Evolutionary conservation across 2,329 filamentous ascomycete species (phyloP).

Genomic region (Fusarium sp.): DNA sequence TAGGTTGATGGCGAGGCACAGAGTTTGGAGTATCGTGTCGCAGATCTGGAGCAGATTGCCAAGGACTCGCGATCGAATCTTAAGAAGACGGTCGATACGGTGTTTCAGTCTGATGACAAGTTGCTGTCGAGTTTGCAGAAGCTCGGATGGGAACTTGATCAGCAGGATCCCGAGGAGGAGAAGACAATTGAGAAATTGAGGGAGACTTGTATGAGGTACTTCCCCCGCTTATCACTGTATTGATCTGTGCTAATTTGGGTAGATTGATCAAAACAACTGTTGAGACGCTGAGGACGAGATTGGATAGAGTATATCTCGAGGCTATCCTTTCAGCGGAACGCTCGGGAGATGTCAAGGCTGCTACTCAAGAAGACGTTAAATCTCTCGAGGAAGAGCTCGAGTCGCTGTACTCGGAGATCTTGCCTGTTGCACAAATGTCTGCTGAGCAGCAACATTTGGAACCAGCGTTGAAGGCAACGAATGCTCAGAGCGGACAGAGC

Average conservation of each 20-base stretch:
- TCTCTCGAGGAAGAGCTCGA: conserved; percentile 73
- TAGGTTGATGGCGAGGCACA: conserved; percentile 62
- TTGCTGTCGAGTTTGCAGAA: conserved; percentile 73
- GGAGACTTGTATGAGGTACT: conserved; percentile 65
- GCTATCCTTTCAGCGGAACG: conserved; percentile 49
- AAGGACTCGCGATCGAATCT: conserved; percentile 57
- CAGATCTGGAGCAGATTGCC: conserved; percentile 63
- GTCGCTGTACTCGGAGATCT: conserved; percentile 74
- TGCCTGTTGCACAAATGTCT: conserved; percentile 77
- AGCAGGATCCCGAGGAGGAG: conserved; percentile 62
- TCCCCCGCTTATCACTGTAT: neutral
- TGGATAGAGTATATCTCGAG: conserved; percentile 67
- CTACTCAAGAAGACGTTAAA: conserved; percentile 55
- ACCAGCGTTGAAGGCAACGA: conserved; percentile 63
- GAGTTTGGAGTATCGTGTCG: conserved; percentile 56
- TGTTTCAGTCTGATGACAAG: conserved; percentile 71
- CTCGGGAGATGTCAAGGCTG: conserved; percentile 41
- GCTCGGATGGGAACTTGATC: conserved; percentile 69
- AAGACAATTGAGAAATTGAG: conserved; percentile 66
- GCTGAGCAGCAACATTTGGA: conserved; percentile 74
- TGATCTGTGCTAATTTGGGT: conserved; percentile 2
- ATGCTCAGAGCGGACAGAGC: conserved; percentile 56
- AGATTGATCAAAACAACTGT: conserved; percentile 68
- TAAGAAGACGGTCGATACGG: conserved; percentile 59
- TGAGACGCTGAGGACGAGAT: conserved; percentile 62